phyloP scores from a whole-genome alignment of 768 basidiomycete genomes.

The Xerocomellus intermedius region DNA sequence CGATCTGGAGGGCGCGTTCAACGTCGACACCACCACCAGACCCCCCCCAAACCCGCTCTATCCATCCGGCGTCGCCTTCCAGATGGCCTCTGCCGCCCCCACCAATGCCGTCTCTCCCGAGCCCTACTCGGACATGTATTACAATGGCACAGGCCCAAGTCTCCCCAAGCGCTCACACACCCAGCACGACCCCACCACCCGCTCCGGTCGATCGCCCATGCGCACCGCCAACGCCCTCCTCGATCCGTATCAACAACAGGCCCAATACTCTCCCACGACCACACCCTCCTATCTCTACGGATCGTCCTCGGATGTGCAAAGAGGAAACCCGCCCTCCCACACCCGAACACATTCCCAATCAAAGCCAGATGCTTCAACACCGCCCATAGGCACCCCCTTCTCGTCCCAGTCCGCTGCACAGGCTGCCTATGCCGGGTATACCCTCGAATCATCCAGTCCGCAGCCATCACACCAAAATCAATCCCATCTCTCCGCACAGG shows the following conservation, averaged over 20 bases:
- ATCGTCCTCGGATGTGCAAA: slow-evolving; percentile 38
- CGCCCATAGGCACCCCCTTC: slow-evolving; percentile 51
- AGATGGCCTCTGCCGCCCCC: slow-evolving; percentile 31
- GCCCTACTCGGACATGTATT: slow-evolving; percentile 61
- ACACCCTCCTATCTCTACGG: slow-evolving; percentile 47
- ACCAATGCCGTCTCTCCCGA: slow-evolving; percentile 43
- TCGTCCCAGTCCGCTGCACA: slow-evolving; percentile 48
- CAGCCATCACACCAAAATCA: slow-evolving; percentile 51
- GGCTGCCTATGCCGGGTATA: slow-evolving; percentile 48
- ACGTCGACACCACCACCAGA: slow-evolving; percentile 32
- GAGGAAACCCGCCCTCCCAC: slow-evolving; percentile 49
- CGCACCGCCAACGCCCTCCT: slow-evolving; percentile 54
- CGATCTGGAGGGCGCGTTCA: slow-evolving; percentile 58
- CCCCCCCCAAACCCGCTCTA: slow-evolving; percentile 50
- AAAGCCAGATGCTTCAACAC: slow-evolving; percentile 51
- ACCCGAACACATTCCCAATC: slow-evolving; percentile 56
- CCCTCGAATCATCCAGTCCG: slow-evolving; percentile 67
- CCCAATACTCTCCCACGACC: slow-evolving; percentile 56
- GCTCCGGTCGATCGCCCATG: slow-evolving; percentile 60
- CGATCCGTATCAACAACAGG: slow-evolving; percentile 73
- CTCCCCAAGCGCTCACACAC: slow-evolving; percentile 56
- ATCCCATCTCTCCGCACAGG: slow-evolving; percentile 50
- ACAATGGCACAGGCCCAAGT: slow-evolving; percentile 46
- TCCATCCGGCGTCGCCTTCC: slow-evolving; percentile 54
- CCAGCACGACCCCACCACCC: slow-evolving; percentile 52